Evolutionary conservation across 257 asterid genomes (phyloP), one percentile per base, ranked within the genome.

Genomic region (Primulina tabacum): DNA sequence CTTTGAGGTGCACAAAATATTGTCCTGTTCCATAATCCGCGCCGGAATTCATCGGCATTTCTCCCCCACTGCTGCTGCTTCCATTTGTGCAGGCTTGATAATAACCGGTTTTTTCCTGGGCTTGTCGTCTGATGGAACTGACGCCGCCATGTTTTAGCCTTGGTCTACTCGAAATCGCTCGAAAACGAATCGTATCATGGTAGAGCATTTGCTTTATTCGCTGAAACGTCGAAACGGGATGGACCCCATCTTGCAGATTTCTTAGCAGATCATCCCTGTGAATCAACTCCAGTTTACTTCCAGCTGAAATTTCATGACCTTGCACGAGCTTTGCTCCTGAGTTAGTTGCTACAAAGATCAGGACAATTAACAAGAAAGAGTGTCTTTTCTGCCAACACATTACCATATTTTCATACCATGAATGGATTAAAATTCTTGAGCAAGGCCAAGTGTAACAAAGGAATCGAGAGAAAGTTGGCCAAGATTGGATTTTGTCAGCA

Each of bases 1-100:
- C 76, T 24, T 77, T 68, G 29, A 83, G 10, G 40, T 69, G 72
- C 75, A 83, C 90, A 35, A 85, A 70, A 52, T 85, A 87, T 84
- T 83, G 87, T 24, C 78, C 93, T 1, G 66, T 73, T 3, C 93
- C 93, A 60, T 40, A 71, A 56, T 87, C 93, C 0, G 90, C 90
- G 1, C 75, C 93, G 6, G 93, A 76, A 58, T 69, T 20, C 17
- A 87, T 64, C 18, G 75, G 65, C 73, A 80, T 20, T 65, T 79
- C 77, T 1, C 79, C 85, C 18, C 81, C 40, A 20, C 52, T 8
- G n/a, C 62, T 16, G 14, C 37, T 47, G 63, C 80, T 74, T 29
- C 77, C 64, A 63, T 78, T 71, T 21, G 24, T 66, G 58, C 81
- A 74, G 6, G 60, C 71, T 10, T 73, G 79, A 58, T 69, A 12